A percentile compares a stretch with the other conserved stretches of the same genome.
phyloP scores from a whole-genome alignment of 2,329 filamentous ascomycete genomes.

The Cercospora berteroae region DNA sequence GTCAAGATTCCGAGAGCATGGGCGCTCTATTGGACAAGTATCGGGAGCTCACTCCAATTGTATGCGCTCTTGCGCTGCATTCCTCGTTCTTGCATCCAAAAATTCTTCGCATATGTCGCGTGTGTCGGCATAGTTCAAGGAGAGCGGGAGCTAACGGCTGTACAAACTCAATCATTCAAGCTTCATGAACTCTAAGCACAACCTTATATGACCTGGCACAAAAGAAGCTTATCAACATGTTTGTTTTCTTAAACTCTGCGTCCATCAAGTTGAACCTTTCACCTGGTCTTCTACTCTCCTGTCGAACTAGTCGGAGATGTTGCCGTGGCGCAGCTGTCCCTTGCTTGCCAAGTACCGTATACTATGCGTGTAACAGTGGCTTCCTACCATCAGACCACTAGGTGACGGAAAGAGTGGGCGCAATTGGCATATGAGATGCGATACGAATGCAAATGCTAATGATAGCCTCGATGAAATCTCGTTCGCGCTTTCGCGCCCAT shows the following conservation, averaged over 20 bases:
- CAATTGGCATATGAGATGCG: background rate
- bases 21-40: background rate
- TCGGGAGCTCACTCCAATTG: background rate
- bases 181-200: slow-evolving; percentile 5
- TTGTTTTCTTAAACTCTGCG: background rate
- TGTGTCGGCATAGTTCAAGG: background rate
- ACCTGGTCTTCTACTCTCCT: background rate
- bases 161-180: slow-evolving; percentile 3
- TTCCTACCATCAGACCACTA: background rate
- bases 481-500: background rate
- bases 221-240: background rate
- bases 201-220: background rate
- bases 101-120: background rate
- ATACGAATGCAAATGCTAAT: background rate
- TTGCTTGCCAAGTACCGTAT: background rate
- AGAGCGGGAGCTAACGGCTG: slow-evolving; percentile 2
- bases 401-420: background rate
- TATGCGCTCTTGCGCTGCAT: background rate
- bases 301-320: background rate
- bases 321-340: background rate
- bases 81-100: background rate
- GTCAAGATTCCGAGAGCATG: background rate
- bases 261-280: background rate
- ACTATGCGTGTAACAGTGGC: slow-evolving; percentile 3
- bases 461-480: background rate